Base-by-base conservation (phyloP, 2,329 filamentous ascomycete species). In the Aureobasidium sp. region DNA sequence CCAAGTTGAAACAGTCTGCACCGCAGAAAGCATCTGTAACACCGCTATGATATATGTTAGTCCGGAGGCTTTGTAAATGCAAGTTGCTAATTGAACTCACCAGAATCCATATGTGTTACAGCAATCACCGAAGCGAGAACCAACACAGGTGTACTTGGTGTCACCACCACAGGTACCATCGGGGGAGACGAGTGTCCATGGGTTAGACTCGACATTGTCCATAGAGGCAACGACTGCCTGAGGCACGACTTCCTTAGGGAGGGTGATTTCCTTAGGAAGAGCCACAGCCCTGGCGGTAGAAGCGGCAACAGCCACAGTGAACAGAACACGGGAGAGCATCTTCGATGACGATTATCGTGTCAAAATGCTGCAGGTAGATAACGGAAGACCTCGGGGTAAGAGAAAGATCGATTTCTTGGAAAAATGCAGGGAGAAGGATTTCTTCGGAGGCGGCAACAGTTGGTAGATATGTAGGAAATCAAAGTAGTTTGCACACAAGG, bases 121-220 rank as follows among this genome's bases (percentile, higher is more conserved):
- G 59, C 59, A 61, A 39, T 61, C 48, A 10, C 59, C 59, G 41
- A 61, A 61, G 48, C 47, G 39, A 20, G 59, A 61, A n/a, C 59
- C 59, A 9, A 20, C 17, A 20, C 59, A 61, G 8, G 59, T 61
- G 59, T 52, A 61, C 12, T 43, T 44, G 13, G 59, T 61, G 24
- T 47, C 26, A n/a, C 59, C 59, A 37, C 59, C 59, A 24, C 59
- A 61, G 10, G 59, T 52, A 2, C 59, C 59, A 24, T 61, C 59
- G 15, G 59, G 59, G 20, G 47, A 52, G 29, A 61, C 48, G 12
- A 53, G 39, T 15, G 47, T 61, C 39, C 48, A 61, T 47, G 47
- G 37, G 13, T 50, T 43, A 13, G 26, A n/a, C 34, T 48, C 36
- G 10, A 50, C 44, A 5, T 34, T 39, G 10, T 52, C 48, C 17